Base-by-base conservation (phyloP, 2,329 filamentous ascomycete genomes). In the Ambrosiella xylebori region DNA sequence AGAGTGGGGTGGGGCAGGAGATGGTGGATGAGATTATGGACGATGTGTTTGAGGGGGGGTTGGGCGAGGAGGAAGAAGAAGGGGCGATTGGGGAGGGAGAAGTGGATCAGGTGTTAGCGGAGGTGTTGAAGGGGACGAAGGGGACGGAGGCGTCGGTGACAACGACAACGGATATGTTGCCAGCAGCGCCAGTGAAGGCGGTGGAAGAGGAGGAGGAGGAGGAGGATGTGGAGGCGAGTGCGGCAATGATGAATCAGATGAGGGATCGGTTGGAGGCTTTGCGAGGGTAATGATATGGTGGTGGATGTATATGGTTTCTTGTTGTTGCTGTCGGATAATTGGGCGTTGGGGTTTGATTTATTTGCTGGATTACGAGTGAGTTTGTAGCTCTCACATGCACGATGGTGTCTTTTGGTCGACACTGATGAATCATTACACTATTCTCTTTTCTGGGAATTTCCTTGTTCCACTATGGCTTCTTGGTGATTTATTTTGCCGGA, bases 1-100 rank as follows among this genome's bases (percentile, higher is more conserved):
- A 89, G 73, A 91, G 93, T 1, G 93, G 91, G 13, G 91, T 98
- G 63, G 95, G 97, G 61, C 91, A 97, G 75, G 93, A 98, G 74
- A 96, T 97, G 86, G 82, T 95, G 3, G 86, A 84, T 53, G 91
- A 97, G 68, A 82, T 78, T 49, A 73, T 97, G 63, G 88, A 89
- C n/a, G 79, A 84, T 63, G 84, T 89, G 59, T 71, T 84, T 56
- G 74, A 88, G 64, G 75, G 80, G 57, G 79, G 87, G 59, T 81
- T 86, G 60, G 87, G 88, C 61, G 76, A 82, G 60, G 59, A 49
- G n/a, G 59, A 58, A 39, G 56, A 58, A 39, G 56, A 54, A 15
- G 52, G 51, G 52, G 59, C 49, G 35, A 49, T 60, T 40, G 59
- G 51, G 3, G 84, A 88, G 69, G 82, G 78, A 1, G 91, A 97